phyloP scores from a whole-genome alignment of 2,329 filamentous ascomycete genomes.

The Rhynchosporium secalis region DNA sequence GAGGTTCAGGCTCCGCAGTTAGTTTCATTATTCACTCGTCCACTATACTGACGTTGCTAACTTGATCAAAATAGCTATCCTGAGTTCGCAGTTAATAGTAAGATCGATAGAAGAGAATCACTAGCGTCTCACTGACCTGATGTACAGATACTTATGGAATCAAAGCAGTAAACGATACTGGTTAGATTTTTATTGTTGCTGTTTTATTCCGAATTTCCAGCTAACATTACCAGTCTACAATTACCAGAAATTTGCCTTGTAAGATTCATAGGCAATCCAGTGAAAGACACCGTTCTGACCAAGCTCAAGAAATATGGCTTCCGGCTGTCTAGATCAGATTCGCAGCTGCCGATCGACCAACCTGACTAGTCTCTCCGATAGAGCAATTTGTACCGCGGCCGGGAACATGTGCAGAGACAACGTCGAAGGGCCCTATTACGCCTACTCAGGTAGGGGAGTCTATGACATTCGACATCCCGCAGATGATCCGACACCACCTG shows the following conservation, averaged over 20 bases:
- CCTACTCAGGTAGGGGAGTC: conserved; percentile 43
- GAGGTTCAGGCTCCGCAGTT: conserved; percentile 50
- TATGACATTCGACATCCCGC: conserved; percentile 55
- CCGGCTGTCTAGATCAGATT: conserved; percentile 44
- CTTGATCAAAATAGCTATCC: conserved; percentile 29
- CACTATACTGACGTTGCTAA: not conserved
- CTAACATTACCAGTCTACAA: conserved; percentile 47
- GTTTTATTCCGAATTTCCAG: not conserved
- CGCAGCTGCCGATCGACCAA: conserved; percentile 50
- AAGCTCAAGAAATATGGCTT: conserved; percentile 42
- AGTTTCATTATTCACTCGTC: not conserved
- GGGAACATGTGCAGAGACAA: conserved; percentile 56
- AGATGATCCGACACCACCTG: conserved; percentile 52
- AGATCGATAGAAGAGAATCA: not conserved
- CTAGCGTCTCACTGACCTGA: not conserved
- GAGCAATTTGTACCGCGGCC: conserved; percentile 52
- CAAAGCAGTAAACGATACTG: conserved; percentile 32
- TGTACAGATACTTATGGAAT: conserved; percentile 45
- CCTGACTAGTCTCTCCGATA: conserved; percentile 40
- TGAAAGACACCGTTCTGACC: not conserved
- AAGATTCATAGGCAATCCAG: conserved; percentile 18
- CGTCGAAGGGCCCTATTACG: conserved; percentile 47
- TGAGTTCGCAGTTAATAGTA: conserved; percentile 47
- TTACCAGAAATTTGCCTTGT: conserved; percentile 52
- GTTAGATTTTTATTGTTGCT: conserved; percentile 4